These are phyloP conservation scores for Kipferlia bialata DNA, from an alignment of 78 protist genomes.

Conservation along the genomic window DNA sequence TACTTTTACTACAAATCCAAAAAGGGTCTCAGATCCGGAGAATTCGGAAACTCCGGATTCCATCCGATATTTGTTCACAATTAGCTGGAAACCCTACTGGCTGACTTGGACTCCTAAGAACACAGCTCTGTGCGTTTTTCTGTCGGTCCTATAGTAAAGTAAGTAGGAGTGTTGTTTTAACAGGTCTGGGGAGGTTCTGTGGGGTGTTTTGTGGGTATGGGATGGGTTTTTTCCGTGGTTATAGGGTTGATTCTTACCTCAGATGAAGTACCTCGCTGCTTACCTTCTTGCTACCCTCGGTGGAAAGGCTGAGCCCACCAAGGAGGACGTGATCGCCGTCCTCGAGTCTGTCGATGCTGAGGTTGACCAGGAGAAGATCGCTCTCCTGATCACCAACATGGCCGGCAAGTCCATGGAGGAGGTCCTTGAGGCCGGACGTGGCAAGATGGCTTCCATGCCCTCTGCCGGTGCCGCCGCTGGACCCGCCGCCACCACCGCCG, in stretches of 20 bases:
- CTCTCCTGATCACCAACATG: constrained; percentile 25
- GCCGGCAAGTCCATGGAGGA: constrained; percentile 47
- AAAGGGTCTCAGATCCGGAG: too few species aligned
- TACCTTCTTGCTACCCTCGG: constrained; percentile 58
- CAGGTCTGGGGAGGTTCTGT: too few species aligned
- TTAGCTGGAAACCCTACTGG: too few species aligned
- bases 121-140: too few species aligned
- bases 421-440: constrained; percentile 37
- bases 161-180: too few species aligned
- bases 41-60: too few species aligned
- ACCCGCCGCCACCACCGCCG: constrained; percentile 31
- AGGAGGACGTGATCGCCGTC: constrained; percentile 38
- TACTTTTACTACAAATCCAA: too few species aligned
- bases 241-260: not conserved
- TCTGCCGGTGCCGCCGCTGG: constrained; percentile 40
- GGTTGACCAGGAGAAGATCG: constrained; percentile 34
- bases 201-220: too few species aligned
- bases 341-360: constrained; percentile 38
- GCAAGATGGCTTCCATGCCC: constrained; percentile 46
- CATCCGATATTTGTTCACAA: too few species aligned
- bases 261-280: constrained; percentile 54
- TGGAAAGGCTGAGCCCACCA: constrained; percentile 39
- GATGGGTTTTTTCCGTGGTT: too few species aligned
- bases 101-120: too few species aligned
- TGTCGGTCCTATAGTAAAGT: too few species aligned